These are phyloP conservation scores for Toxoplasma gondii DNA, from an alignment of 169 alveolate species.

Conservation along the genomic window DNA sequence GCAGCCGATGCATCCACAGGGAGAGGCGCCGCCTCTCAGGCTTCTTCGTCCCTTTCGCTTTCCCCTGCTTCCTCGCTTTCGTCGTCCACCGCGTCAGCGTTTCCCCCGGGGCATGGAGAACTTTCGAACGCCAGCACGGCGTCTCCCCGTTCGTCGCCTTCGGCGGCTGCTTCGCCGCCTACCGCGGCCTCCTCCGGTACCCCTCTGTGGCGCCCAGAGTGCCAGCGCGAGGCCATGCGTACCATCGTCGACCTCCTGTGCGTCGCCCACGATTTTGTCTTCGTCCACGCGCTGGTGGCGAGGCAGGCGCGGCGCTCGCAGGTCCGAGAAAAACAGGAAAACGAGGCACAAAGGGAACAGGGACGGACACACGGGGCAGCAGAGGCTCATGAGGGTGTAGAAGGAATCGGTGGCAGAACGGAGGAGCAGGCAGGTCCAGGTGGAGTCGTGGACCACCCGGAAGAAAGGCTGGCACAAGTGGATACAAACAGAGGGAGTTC, in stretches of 20 bases:
- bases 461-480: too few species aligned
- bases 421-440: too few species aligned
- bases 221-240: not conserved
- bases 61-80: not conserved
- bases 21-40: not conserved
- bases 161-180: not conserved
- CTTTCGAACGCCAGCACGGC: not conserved
- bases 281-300: not conserved
- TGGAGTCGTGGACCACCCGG: too few species aligned
- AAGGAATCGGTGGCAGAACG: too few species aligned
- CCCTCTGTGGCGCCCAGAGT: not conserved
- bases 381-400: too few species aligned
- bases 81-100: too few species aligned
- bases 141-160: not conserved
- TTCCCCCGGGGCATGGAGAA: too few species aligned
- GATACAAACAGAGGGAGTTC: too few species aligned
- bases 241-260: slow-evolving; percentile 7
- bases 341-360: not conserved
- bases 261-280: not conserved
- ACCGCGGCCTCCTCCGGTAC: not conserved
- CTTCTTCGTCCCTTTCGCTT: not conserved
- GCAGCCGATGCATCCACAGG: slow-evolving; percentile 33
- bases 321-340: not conserved
- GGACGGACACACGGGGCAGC: not conserved
- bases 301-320: not conserved